Evolutionary conservation across 2,329 filamentous ascomycete species (phyloP).

Genomic region (Myriosclerotinia scirpicola): DNA sequence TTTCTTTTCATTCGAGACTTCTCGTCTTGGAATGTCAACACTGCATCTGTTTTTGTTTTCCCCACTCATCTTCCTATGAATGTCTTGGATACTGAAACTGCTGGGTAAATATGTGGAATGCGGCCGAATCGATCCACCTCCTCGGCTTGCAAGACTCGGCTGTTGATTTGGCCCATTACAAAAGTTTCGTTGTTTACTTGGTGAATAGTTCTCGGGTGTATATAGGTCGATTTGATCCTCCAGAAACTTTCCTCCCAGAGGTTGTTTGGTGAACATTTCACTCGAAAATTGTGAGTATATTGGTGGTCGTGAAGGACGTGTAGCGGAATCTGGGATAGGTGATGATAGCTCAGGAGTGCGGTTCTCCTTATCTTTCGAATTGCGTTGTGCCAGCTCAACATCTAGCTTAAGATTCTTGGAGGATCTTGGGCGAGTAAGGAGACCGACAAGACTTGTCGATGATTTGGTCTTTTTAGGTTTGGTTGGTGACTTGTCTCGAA

Average conservation of each 20-base stretch:
- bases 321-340: constrained; percentile 44
- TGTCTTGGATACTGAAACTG: constrained; percentile 41
- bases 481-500: constrained; percentile 66
- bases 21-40: constrained; percentile 33
- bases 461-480: constrained; percentile 65
- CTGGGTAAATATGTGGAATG: constrained; percentile 40
- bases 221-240: constrained; percentile 41
- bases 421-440: constrained; percentile 75
- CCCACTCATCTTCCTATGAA: constrained; percentile 35
- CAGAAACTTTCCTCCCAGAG: constrained; percentile 42
- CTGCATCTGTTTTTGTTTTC: constrained; percentile 34
- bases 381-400: constrained; percentile 52
- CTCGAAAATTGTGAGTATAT: constrained; percentile 76
- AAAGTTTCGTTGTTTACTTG: constrained; percentile 39
- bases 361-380: constrained; percentile 78
- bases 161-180: constrained; percentile 33
- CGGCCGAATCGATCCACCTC: constrained; percentile 34
- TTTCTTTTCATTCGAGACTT: constrained; percentile 31
- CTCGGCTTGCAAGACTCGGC: constrained; percentile 35
- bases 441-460: constrained; percentile 70
- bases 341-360: constrained; percentile 55
- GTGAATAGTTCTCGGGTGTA: constrained; percentile 39
- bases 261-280: constrained; percentile 43
- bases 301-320: constrained; percentile 55
- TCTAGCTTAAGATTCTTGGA: constrained; percentile 62